These are phyloP conservation scores for Trichoderma sp. DNA, from an alignment of 2,329 filamentous ascomycete species.

Conservation along the genomic window DNA sequence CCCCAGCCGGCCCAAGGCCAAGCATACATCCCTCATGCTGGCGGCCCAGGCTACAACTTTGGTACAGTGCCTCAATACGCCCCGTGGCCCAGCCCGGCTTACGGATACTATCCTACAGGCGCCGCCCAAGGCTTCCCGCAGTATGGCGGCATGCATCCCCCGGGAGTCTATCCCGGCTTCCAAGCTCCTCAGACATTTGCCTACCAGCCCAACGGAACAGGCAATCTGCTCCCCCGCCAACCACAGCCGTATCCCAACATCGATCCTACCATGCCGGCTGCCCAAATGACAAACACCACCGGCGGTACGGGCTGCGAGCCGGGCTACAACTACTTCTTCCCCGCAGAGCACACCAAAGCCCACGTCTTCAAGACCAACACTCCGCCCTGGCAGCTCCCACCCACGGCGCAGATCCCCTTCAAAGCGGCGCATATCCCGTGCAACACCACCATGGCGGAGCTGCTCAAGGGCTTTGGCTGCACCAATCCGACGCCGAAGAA, in stretches of 20 bases:
- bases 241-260: constrained; percentile 47
- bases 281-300: constrained; percentile 58
- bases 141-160: constrained; percentile 5
- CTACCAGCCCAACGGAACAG: constrained; percentile 43
- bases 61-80: constrained; percentile 31
- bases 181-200: constrained; percentile 35
- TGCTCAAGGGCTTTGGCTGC: constrained; percentile 62
- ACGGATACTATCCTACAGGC: constrained; percentile 32
- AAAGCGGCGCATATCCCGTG: constrained; percentile 55
- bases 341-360: constrained; percentile 58
- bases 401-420: constrained; percentile 47
- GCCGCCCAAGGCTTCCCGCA: constrained; percentile 21
- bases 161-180: constrained; percentile 31
- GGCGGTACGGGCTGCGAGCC: constrained; percentile 61
- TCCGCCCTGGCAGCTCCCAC: constrained; percentile 56
- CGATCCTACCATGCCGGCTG: constrained; percentile 50
- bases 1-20: constrained; percentile 41
- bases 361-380: constrained; percentile 56
- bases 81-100: constrained; percentile 33
- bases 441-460: constrained; percentile 54
- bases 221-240: constrained; percentile 41
- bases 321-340: constrained; percentile 66
- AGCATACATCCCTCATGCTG: constrained; percentile 42
- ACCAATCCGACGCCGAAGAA: constrained; percentile 51
- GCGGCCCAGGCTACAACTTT: constrained; percentile 41